Conservation (phyloP, 2,329 filamentous ascomycete genomes). For the Scortechinia acanthostroma region DNA sequence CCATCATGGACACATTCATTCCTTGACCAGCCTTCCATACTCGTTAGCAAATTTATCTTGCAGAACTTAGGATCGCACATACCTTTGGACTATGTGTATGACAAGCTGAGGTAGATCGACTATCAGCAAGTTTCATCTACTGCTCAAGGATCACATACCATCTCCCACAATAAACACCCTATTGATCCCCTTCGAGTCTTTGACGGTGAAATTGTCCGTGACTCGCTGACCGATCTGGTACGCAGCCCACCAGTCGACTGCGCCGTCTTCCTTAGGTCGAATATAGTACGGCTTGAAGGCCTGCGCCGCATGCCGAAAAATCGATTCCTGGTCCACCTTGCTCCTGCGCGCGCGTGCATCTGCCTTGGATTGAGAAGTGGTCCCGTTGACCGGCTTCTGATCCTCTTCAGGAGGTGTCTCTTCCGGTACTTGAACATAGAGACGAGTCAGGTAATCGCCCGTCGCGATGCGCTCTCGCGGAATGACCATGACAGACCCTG, state of each 20-base stretch:
- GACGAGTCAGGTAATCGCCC: conserved; percentile 27
- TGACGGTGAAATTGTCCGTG: conserved; percentile 22
- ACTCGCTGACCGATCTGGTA: conserved; percentile 35
- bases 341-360: conserved; percentile 16
- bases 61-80: no score
- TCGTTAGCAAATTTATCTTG: neutral
- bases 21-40: no score
- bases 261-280: conserved; percentile 17
- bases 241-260: conserved; percentile 31
- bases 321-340: conserved; percentile 21
- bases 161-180: conserved; percentile 34
- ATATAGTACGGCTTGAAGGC: conserved; percentile 27
- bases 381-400: neutral
- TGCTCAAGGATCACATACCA: conserved; percentile 14
- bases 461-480: conserved; percentile 30
- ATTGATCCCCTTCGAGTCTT: conserved; percentile 23
- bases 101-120: conserved; percentile 17
- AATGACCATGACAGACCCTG: conserved; percentile 38
- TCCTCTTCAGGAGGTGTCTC: conserved; percentile 14
- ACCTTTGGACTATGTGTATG: conserved; percentile 35
- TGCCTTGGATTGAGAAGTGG: conserved; percentile 7
- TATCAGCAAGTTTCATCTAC: conserved; percentile 3
- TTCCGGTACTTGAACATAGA: conserved; percentile 29
- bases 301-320: conserved; percentile 21
- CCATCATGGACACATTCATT: conserved; percentile 8